A percentile compares a stretch with the other conserved stretches of the same genome.
Conservation (phyloP, 2,329 filamentous ascomycete genomes). For the Cercospora zeae-maydis region DNA sequence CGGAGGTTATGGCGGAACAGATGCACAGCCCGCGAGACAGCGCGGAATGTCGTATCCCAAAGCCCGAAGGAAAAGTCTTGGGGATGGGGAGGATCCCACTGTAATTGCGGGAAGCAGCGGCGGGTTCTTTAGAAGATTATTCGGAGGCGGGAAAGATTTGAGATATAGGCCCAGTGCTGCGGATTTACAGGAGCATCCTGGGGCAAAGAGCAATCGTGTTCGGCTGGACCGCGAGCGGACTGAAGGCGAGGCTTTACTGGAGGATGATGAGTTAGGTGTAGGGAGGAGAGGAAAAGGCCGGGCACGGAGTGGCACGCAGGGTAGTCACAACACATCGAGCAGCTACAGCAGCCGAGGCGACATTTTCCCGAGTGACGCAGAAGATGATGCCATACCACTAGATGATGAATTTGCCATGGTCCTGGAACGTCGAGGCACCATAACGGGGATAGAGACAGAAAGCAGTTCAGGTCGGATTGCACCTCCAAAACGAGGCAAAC, state of each 20-base stretch:
- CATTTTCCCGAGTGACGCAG: slow-evolving; percentile 81
- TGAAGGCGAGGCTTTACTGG: slow-evolving; percentile 70
- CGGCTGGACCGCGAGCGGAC: slow-evolving; percentile 34
- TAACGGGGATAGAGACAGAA: slow-evolving; percentile 57
- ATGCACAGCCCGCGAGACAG: slow-evolving; percentile 60
- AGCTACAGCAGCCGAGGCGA: slow-evolving; percentile 85
- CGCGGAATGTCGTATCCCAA: slow-evolving; percentile 77
- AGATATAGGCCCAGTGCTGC: slow-evolving; percentile 89
- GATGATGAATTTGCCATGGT: slow-evolving; percentile 89
- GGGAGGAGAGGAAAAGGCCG: slow-evolving; percentile 41
- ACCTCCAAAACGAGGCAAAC: slow-evolving; percentile 32
- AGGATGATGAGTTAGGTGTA: slow-evolving; percentile 52
- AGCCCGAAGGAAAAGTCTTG: slow-evolving; percentile 54
- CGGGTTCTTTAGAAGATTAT: slow-evolving; percentile 70
- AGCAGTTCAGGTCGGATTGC: slow-evolving; percentile 62
- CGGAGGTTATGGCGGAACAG: slow-evolving; percentile 36
- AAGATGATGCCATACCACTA: slow-evolving; percentile 84
- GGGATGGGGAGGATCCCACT: slow-evolving; percentile 64
- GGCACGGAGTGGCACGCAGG: slow-evolving; percentile 72
- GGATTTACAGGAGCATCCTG: slow-evolving; percentile 82
- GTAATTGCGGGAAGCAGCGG: slow-evolving; percentile 88
- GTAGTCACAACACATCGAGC: slow-evolving; percentile 76
- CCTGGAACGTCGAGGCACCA: slow-evolving; percentile 62
- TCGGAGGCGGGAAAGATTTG: slow-evolving; percentile 68
- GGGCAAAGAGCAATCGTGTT: slow-evolving; percentile 42